Percentiles rank a stretch among this genome's conserved stretches.
Evolutionary conservation across 768 basidiomycete species (phyloP).

Genomic region (Lentinula guzmanii): DNA sequence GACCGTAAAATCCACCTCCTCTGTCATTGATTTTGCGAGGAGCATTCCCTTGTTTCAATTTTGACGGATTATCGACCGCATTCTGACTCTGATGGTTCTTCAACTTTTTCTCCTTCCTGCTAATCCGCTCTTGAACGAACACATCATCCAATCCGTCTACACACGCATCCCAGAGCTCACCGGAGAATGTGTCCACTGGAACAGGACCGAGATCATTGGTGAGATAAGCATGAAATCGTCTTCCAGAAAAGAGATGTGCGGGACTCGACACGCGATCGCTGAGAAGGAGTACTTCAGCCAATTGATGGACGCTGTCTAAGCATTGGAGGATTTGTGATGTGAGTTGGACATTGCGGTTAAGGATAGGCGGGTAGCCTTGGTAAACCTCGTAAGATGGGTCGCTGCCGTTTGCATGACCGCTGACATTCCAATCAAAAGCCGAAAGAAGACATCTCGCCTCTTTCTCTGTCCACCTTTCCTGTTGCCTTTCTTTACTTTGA

Average conservation of each 20-base stretch:
- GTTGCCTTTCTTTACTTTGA: constrained; percentile 50
- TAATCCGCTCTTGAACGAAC: constrained; percentile 44
- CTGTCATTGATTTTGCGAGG: constrained; percentile 18
- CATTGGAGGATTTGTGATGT: constrained; percentile 58
- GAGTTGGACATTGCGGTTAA: constrained; percentile 62
- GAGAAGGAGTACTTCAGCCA: constrained; percentile 60
- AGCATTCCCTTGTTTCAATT: neutral
- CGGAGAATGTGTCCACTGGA: constrained; percentile 19
- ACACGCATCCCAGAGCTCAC: constrained; percentile 41
- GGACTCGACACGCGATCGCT: constrained; percentile 33
- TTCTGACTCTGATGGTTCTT: neutral
- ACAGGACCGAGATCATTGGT: constrained; percentile 18
- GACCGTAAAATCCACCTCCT: constrained; percentile 13
- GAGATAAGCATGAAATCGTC: constrained; percentile 49
- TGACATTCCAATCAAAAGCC: constrained; percentile 29
- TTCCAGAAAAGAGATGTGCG: constrained; percentile 52
- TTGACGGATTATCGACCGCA: neutral
- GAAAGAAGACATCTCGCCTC: constrained; percentile 60
- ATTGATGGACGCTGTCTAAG: constrained; percentile 51
- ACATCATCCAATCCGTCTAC: constrained; percentile 34
- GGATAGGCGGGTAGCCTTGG: constrained; percentile 28
- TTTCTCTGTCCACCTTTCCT: constrained; percentile 61
- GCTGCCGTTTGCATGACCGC: neutral
- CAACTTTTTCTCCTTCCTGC: constrained; percentile 25
- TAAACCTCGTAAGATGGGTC: neutral